Conservation (phyloP, 768 basidiomycete genomes). For the Mycena floridula region DNA sequence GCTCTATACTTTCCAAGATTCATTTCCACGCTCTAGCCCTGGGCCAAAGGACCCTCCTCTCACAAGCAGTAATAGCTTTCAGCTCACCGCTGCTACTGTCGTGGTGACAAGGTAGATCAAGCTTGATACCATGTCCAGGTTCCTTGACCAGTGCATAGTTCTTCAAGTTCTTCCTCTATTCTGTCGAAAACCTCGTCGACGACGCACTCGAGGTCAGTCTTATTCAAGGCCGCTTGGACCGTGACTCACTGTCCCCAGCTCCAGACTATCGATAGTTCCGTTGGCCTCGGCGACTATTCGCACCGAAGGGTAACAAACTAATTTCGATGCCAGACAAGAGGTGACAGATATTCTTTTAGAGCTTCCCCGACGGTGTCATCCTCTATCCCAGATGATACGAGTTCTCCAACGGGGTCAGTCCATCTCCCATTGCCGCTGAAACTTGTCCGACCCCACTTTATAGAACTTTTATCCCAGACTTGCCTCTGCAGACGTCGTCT, state of each 20-base stretch:
- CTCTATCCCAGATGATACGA: not conserved
- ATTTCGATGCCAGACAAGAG: no score
- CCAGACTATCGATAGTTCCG: no score
- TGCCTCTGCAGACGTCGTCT: not conserved
- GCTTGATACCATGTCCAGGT: not conserved
- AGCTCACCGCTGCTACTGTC: not conserved
- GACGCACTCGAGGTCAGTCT: not conserved
- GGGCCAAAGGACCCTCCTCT: not conserved
- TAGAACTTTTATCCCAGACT: not conserved
- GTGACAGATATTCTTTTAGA: no score
- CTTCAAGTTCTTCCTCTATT: not conserved
- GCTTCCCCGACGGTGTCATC: no score
- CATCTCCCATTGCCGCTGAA: no score
- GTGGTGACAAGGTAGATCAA: not conserved
- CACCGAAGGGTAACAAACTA: no score
- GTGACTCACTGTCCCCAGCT: not conserved
- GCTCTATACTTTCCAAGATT: not conserved
- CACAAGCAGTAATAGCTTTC: not conserved
- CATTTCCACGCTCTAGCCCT: not conserved
- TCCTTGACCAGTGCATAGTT: not conserved
- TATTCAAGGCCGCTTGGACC: not conserved
- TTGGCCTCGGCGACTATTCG: no score
- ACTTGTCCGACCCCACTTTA: not conserved
- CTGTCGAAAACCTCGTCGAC: not conserved
- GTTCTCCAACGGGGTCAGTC: not conserved